Base-by-base conservation (phyloP, 441 rosid genomes). In the Corymbia citriodora region DNA sequence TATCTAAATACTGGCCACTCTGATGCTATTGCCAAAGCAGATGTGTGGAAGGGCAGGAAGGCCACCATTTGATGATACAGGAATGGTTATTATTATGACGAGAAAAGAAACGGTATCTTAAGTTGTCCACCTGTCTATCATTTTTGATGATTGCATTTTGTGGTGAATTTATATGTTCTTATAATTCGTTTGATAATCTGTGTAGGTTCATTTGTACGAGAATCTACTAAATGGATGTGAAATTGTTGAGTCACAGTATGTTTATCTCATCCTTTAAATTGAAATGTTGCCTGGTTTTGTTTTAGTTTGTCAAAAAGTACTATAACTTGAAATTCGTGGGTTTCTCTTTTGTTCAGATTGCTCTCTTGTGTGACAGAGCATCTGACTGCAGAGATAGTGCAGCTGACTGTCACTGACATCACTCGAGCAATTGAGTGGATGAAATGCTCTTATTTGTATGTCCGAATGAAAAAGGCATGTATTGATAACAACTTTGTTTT, bases 41-140 rank as follows among this genome's bases (percentile, higher is more conserved):
- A 98, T 98, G 99, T 95, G 95, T 92, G 99, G 99, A 92, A 96
- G 99, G 94, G 99, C 99, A 90, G 99, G 99, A 83, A 94, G 99
- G 90, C 99, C 99, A 89, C 99, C 99, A 88, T 98, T 97, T 95
- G 99, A 97, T 91, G 98, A 97, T 92, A 96, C 98, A 82, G 99
- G 99, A 92, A 93, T 93, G 93, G 99, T 97, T 91, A 74, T 98
- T 93, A 97, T 98, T 91, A 98, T 98, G 99, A 98, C 99, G 53
- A 96, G 99, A 96, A 95, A 96, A 94, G 99, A 97, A 93, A 97
- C 99, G 87, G 99, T 98, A 94, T 93, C 88, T 89, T 33, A 89
- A 90, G 86, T 29, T 89, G 49, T 87, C 91, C 81, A 88, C 89
- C 92, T 87, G 36, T 91, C 88, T 61, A 55, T 54, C 18, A 70